Evolutionary conservation across 345 rosid species (phyloP).

Genomic region (Trapa incisa): DNA sequence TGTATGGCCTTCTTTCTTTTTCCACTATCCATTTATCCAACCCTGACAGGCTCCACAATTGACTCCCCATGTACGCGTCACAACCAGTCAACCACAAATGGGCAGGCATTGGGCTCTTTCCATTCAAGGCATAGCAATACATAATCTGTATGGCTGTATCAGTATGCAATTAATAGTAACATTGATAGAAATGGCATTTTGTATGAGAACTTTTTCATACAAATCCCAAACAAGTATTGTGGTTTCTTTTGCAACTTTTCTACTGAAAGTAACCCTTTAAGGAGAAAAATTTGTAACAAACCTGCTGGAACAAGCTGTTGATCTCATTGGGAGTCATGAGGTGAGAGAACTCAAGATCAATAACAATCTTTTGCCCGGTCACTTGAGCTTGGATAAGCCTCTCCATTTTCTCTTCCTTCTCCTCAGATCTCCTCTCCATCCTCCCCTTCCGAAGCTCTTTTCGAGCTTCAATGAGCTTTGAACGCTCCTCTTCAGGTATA

Average conservation of each 20-base stretch:
- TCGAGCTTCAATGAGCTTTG: constrained; percentile 60
- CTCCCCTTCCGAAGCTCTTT: constrained; percentile 52
- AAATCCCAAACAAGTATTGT: no score
- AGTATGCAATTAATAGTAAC: constrained; percentile 2
- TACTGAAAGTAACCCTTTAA: background rate
- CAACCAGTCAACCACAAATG: constrained; percentile 91
- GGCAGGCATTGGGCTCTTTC: constrained; percentile 45
- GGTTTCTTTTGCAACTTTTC: background rate
- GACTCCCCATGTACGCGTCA: constrained; percentile 48
- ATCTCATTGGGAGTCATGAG: constrained; percentile 69
- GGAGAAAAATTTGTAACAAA: constrained; percentile 1
- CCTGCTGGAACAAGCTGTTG: constrained; percentile 90
- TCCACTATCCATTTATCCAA: constrained; percentile 88
- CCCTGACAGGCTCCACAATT: constrained; percentile 67
- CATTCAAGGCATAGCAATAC: constrained; percentile 87
- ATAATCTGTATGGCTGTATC: constrained; percentile 44
- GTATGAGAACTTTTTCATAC: background rate
- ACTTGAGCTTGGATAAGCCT: constrained; percentile 48
- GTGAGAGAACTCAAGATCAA: constrained; percentile 71
- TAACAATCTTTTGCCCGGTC: constrained; percentile 51
- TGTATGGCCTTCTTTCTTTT: constrained; percentile 55
- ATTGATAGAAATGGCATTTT: background rate
- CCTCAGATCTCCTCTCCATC: constrained; percentile 62
- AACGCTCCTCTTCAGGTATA: constrained; percentile 50
- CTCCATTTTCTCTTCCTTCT: constrained; percentile 47